Conservation (phyloP, 176 grass and related monocot genomes). For the Elymus sibiricus region DNA sequence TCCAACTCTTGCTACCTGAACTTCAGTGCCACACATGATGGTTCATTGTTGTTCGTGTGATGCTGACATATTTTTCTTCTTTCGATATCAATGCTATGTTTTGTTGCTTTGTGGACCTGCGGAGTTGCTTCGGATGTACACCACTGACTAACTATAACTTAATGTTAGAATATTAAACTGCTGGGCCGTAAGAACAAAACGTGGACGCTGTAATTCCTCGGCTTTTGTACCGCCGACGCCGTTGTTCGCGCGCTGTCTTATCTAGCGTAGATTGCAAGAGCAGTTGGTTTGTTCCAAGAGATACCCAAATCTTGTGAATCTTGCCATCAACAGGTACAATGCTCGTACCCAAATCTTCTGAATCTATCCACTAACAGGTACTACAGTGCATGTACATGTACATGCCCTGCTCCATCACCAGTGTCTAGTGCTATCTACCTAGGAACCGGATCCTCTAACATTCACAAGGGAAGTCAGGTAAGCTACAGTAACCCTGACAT, state of each 20-base stretch:
- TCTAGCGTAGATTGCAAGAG: neutral
- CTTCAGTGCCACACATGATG: neutral
- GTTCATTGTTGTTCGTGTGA: neutral
- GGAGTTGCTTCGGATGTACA: neutral
- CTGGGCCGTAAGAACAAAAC: slow-evolving; percentile 1
- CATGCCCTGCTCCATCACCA: neutral
- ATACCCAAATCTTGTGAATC: neutral
- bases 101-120: neutral
- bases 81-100: neutral
- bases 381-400: neutral
- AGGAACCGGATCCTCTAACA: too few species aligned
- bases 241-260: neutral
- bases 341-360: neutral
- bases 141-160: neutral
- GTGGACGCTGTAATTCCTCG: neutral
- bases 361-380: slow-evolving; percentile 2
- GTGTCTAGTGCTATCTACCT: neutral
- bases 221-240: neutral
- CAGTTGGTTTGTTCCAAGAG: neutral
- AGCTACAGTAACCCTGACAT: too few species aligned
- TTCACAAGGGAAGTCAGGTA: too few species aligned
- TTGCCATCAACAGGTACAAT: slow-evolving; percentile 1
- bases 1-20: neutral
- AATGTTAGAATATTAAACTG: neutral
- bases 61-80: neutral